Evolutionary conservation across 805 yeast genomes (phyloP).

Genomic region (Lipomyces kockii): DNA sequence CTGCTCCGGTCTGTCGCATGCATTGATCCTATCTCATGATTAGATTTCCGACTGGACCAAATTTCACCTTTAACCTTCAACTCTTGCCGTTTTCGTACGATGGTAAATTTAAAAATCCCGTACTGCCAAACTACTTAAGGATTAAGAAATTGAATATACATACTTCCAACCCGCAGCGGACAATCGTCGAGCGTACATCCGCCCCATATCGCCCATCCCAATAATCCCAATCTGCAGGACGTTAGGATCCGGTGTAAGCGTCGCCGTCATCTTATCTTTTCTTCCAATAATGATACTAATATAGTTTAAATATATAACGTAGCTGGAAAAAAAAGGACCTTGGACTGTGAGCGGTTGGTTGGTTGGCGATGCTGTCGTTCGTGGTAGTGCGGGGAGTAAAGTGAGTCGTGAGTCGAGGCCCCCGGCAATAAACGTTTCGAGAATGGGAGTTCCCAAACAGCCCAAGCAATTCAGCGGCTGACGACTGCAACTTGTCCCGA

Average conservation of each 20-base stretch:
- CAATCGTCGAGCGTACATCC: slow-evolving; percentile 78
- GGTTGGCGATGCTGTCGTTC: not conserved
- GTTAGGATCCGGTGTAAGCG: not conserved
- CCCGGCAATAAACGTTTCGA: not conserved
- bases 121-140: not conserved
- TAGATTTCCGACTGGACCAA: not conserved
- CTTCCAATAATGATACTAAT: not conserved
- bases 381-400: too few relatives aligned
- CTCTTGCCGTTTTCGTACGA: not conserved
- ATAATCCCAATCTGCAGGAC: slow-evolving; percentile 80
- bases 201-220: slow-evolving; percentile 97
- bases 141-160: not conserved
- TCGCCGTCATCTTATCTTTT: slow-evolving; percentile 1
- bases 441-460: not conserved
- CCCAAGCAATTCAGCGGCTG: too few relatives aligned
- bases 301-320: not conserved
- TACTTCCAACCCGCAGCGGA: slow-evolving; percentile 79
- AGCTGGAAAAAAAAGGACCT: not conserved
- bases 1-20: slow-evolving; percentile 78
- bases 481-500: too few relatives aligned
- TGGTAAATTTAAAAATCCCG: not conserved
- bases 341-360: not conserved
- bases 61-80: not conserved
- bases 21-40: slow-evolving; percentile 58
- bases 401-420: not conserved